Evolutionary conservation across 23 red algal genomes (phyloP), one percentile per base, ranked within the genome.

Genomic region (Cyanidium caldarium): DNA sequence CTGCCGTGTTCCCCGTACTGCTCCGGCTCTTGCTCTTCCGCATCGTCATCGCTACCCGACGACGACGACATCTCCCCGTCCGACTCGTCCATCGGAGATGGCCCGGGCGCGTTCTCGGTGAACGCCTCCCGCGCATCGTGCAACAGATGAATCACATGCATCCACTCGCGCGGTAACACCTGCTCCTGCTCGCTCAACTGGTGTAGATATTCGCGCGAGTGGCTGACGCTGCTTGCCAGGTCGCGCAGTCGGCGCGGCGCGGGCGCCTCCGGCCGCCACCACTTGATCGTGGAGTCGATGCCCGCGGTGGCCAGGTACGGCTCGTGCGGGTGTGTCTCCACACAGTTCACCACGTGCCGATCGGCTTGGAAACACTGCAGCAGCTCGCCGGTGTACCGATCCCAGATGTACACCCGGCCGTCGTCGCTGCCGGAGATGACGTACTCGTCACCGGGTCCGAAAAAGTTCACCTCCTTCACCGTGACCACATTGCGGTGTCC

Each of bases 391-490:
- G 45, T 75, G 37, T 46, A 37, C 1, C 46, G 58, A 56, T 61
- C 58, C 70, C 70, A 75, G 34, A 75, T 45, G 35, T 75, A 58
- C 7, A 75, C 46, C 34, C 42, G 42, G 25, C 70, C 42, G 43
- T 58, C 42, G 12, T 75, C 42, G 58, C 70, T 75, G 1, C 42
- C 42, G 15, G 70, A 75, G 46, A 75, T 61, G 33, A 75, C 2
- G 39, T 1, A 75, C 33, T 56, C 45, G 58, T 45, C 35, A 17
- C 3, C 43, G 13, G 34, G 45, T 1, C 38, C 38, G 5, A 46
- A 61, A 75, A 75, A 75, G 39, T 37, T 61, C 35, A 75, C 70
- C 39, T 75, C 70, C 39, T 75, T 75, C 35, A 75, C 2, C 1
- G 58, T 42, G 34, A 75, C 39, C 30, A 36, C 34, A 19, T 46